Conservation (phyloP, 139 green algal genomes). For the Coelastrella sp. region DNA sequence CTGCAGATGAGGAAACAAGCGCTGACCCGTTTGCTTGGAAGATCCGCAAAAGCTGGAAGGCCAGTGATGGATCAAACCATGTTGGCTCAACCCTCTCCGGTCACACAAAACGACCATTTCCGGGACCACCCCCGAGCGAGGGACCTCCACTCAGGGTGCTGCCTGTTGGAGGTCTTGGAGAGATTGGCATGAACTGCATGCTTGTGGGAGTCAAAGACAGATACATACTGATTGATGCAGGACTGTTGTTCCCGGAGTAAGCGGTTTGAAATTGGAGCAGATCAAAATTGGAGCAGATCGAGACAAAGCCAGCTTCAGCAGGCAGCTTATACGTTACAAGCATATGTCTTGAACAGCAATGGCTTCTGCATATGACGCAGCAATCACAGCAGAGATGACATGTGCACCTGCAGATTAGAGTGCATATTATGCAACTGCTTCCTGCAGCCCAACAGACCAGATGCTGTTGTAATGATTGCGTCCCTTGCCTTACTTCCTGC, state of each 20-base stretch:
- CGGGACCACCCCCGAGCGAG: slow-evolving; percentile 70
- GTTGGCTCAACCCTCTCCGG: slow-evolving; percentile 71
- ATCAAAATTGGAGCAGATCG: not conserved
- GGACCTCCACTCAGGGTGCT: slow-evolving; percentile 92
- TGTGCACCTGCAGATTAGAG: no score
- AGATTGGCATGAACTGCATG: slow-evolving; percentile 99
- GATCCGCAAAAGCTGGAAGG: slow-evolving; percentile 22
- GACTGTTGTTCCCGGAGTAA: slow-evolving; percentile 99
- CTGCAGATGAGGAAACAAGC: slow-evolving; percentile 1
- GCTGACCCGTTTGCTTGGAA: slow-evolving; percentile 39
- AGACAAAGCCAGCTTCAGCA: not conserved
- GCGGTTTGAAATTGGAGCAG: not conserved
- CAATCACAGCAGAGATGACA: not conserved
- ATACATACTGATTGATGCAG: slow-evolving; percentile 99
- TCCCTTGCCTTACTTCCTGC: not conserved
- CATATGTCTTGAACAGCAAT: not conserved
- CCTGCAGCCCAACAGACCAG: not conserved
- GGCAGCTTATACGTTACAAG: not conserved
- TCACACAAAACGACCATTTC: not conserved
- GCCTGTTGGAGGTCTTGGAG: slow-evolving; percentile 96
- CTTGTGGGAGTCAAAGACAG: slow-evolving; percentile 93
- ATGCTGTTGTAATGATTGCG: not conserved
- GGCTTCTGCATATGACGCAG: not conserved
- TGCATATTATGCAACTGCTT: no score
- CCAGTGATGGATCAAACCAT: slow-evolving; percentile 71